phyloP scores from a whole-genome alignment of 140 eudicot genomes.

The Stevia rebaudiana region DNA sequence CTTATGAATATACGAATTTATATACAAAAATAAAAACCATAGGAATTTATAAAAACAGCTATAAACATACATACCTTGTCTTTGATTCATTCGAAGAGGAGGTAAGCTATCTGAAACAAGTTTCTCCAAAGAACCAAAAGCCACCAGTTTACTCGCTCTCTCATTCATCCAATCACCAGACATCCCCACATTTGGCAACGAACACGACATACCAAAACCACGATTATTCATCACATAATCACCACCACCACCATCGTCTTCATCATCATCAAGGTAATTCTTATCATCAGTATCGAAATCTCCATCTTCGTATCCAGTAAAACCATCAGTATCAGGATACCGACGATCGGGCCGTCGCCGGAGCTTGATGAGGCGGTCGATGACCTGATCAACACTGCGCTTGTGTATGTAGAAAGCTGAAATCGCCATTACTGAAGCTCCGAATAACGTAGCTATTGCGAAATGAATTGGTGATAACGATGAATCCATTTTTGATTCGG shows the following conservation, averaged over 20 bases:
- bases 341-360: constrained; percentile 41
- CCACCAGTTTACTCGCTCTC: constrained; percentile 19
- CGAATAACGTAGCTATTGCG: constrained; percentile 78
- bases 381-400: constrained; percentile 84
- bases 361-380: constrained; percentile 67
- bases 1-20: too few species aligned
- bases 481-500: constrained; percentile 29
- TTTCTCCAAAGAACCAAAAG: constrained; percentile 42
- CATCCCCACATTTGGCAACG: constrained; percentile 48
- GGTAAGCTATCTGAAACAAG: constrained; percentile 43
- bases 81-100: constrained; percentile 46
- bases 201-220: constrained; percentile 43
- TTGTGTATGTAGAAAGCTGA: constrained; percentile 85
- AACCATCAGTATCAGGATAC: constrained; percentile 11
- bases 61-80: constrained; percentile 36
- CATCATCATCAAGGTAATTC: constrained; percentile 25
- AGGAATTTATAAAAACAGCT: not conserved
- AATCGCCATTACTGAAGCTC: constrained; percentile 94
- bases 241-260: constrained; percentile 24
- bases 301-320: constrained; percentile 14
- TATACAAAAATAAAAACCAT: not conserved
- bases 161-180: constrained; percentile 38
- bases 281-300: constrained; percentile 15
- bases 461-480: constrained; percentile 47
- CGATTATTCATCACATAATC: constrained; percentile 16